Evolutionary conservation across 495 filamentous ascomycete genomes (phyloP).

Genomic region (Pseudotulostoma volvatum): DNA sequence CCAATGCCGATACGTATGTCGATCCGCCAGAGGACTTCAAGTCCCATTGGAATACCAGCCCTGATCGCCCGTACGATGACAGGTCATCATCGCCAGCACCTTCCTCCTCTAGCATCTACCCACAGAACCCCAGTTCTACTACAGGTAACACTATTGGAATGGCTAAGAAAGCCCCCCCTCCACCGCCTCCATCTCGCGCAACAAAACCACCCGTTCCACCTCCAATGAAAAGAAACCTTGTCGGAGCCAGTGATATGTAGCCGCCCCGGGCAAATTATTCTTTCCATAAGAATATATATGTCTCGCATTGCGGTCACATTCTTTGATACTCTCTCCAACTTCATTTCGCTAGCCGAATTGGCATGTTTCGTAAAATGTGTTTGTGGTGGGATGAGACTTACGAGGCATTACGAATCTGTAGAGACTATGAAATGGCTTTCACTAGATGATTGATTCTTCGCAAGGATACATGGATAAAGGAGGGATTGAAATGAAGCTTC

Average conservation of each 20-base stretch:
- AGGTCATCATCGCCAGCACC: slow-evolving; percentile 47
- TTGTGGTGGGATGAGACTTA: no score
- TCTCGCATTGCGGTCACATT: no score
- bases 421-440: no score
- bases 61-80: slow-evolving; percentile 37
- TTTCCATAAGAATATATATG: no score
- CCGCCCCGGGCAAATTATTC: no score
- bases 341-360: no score
- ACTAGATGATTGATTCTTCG: no score
- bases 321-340: no score
- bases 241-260: slow-evolving; percentile 11
- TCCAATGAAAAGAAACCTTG: slow-evolving; percentile 29
- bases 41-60: slow-evolving; percentile 37
- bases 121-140: slow-evolving; percentile 37
- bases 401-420: no score
- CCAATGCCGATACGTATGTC: slow-evolving; percentile 40
- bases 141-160: slow-evolving; percentile 25
- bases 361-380: no score
- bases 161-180: slow-evolving; percentile 57
- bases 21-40: slow-evolving; percentile 46
- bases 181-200: slow-evolving; percentile 61
- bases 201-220: slow-evolving; percentile 65
- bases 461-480: no score
- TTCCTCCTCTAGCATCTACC: slow-evolving; percentile 41
- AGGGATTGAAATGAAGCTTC: no score